Conservation (phyloP, 23 red algal species). For the Gracilaria domingensis region DNA sequence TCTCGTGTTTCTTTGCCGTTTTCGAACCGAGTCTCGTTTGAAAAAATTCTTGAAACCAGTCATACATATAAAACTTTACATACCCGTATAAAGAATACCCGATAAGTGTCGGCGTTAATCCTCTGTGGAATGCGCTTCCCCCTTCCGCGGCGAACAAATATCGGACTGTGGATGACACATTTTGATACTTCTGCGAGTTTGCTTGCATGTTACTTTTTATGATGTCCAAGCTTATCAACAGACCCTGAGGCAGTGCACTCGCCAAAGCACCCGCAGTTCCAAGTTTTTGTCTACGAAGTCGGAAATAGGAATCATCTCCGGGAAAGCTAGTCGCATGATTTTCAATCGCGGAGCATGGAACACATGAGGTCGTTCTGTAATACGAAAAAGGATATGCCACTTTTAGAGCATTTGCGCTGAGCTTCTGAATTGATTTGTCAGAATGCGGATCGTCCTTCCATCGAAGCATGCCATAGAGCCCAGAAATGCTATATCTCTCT, state of each 20-base stretch:
- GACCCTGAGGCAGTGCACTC: neutral
- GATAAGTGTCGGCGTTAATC: conserved; percentile 1
- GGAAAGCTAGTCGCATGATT: neutral
- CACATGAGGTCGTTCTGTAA: neutral
- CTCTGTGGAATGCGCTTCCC: neutral
- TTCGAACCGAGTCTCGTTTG: neutral
- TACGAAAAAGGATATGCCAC: neutral
- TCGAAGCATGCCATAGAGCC: neutral
- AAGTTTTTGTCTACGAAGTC: neutral
- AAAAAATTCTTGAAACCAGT: neutral
- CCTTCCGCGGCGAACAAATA: neutral
- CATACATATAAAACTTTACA: conserved; percentile 2
- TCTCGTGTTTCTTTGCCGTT: neutral
- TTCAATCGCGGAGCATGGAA: neutral
- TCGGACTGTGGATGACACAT: neutral
- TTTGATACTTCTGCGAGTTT: neutral
- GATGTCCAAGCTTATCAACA: neutral
- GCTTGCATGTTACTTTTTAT: conserved; percentile 19
- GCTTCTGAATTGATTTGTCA: neutral
- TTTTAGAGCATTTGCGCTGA: neutral
- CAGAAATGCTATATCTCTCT: neutral
- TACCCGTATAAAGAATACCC: conserved; percentile 3
- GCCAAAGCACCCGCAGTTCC: neutral
- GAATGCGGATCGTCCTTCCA: neutral
- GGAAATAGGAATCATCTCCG: neutral